Conservation (phyloP, 441 rosid genomes). For the Syzygium syzygioides region DNA sequence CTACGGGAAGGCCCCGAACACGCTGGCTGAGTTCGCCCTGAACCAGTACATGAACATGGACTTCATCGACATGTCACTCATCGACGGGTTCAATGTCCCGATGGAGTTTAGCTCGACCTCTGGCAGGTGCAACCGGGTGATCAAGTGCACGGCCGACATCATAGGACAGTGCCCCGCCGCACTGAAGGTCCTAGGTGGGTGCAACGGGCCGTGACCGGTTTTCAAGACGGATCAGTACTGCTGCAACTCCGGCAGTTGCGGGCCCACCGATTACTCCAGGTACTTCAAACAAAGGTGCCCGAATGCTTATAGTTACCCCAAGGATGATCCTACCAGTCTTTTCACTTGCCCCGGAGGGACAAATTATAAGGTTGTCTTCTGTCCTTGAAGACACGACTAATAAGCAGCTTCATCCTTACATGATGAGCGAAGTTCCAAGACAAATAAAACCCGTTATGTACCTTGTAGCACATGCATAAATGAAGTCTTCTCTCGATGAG, state of each 20-base stretch:
- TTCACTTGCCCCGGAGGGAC: background rate
- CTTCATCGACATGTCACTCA: constrained; percentile 41
- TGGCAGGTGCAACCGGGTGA: constrained; percentile 3
- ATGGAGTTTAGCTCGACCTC: constrained; percentile 35
- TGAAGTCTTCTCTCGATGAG: background rate
- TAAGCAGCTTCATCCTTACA: background rate
- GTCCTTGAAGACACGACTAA: background rate
- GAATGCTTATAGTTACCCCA: constrained; percentile 43
- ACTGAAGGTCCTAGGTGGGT: constrained; percentile 32
- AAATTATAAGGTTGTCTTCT: background rate
- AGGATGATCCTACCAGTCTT: constrained; percentile 36
- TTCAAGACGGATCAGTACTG: constrained; percentile 42
- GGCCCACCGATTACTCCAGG: constrained; percentile 33
- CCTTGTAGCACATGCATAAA: background rate
- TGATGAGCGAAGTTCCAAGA: background rate
- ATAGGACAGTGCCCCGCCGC: constrained; percentile 29
- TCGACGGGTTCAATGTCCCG: constrained; percentile 63
- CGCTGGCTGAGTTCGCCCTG: constrained; percentile 43
- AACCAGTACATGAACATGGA: constrained; percentile 26
- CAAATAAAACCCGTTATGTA: background rate
- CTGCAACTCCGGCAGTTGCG: constrained; percentile 44
- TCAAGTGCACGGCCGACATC: constrained; percentile 31
- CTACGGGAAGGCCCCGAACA: constrained; percentile 43
- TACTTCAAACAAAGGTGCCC: constrained; percentile 47
- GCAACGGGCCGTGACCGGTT: constrained; percentile 40